phyloP scores from a whole-genome alignment of 2,329 filamentous ascomycete species.

The Pseudogymnoascus sp. region DNA sequence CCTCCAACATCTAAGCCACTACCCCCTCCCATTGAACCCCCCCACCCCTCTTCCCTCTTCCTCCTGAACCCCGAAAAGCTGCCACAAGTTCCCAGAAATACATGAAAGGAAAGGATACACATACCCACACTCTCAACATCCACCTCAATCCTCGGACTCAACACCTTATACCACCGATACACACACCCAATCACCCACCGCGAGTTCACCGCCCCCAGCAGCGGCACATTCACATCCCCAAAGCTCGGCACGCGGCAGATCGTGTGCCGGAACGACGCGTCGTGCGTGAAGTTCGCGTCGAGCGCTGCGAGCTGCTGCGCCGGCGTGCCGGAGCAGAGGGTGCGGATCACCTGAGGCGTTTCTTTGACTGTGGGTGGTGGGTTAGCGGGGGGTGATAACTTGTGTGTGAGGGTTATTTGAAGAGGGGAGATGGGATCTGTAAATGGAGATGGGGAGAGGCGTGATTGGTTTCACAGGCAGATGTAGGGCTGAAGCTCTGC shows the following conservation, averaged over 20 bases:
- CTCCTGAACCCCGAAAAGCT: too few species aligned
- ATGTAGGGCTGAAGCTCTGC: neutral
- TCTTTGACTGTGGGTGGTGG: constrained; percentile 45
- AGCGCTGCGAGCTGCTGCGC: constrained; percentile 57
- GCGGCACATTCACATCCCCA: constrained; percentile 32
- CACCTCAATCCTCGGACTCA: constrained; percentile 65
- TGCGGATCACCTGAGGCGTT: constrained; percentile 56
- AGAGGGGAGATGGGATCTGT: neutral
- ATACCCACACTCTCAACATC: constrained; percentile 51
- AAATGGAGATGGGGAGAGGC: neutral
- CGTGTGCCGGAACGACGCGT: constrained; percentile 69
- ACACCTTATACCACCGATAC: constrained; percentile 77
- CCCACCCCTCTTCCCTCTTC: neutral
- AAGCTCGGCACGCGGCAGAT: constrained; percentile 62
- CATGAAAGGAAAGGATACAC: constrained; percentile 7
- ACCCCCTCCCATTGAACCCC: neutral
- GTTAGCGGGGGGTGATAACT: neutral
- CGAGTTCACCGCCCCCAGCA: constrained; percentile 45
- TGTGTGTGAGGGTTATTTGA: neutral
- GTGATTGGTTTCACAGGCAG: neutral
- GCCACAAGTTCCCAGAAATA: too few species aligned
- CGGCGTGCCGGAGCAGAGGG: constrained; percentile 59
- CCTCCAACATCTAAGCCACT: neutral
- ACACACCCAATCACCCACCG: constrained; percentile 59
- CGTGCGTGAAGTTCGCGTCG: constrained; percentile 62